phyloP scores from a whole-genome alignment of 1,284 basidiomycete species.

The Schizophyllum amplum region DNA sequence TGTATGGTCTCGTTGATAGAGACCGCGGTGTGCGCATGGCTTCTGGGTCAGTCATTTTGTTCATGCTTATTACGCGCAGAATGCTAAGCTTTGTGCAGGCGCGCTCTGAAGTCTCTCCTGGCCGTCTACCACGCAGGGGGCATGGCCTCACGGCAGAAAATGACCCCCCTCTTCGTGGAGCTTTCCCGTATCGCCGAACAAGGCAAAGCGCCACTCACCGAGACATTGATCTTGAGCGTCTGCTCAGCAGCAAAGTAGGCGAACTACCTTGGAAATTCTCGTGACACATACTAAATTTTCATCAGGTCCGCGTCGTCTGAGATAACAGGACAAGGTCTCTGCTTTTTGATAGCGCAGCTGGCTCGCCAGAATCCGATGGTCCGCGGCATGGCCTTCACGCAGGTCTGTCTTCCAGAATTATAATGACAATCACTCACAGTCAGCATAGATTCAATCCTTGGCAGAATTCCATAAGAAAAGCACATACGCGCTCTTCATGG shows the following conservation, averaged over 20 bases:
- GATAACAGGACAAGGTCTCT: constrained; percentile 53
- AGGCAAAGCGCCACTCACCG: constrained; percentile 38
- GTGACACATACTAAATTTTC: constrained; percentile 1
- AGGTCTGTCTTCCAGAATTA: constrained; percentile 33
- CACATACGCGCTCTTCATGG: constrained; percentile 63
- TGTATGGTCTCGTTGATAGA: constrained; percentile 40
- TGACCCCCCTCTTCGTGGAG: constrained; percentile 37
- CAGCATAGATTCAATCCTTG: constrained; percentile 57
- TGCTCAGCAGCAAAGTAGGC: constrained; percentile 43
- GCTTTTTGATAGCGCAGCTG: constrained; percentile 61
- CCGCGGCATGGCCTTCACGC: constrained; percentile 60
- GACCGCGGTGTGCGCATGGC: constrained; percentile 54
- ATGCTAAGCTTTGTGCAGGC: constrained; percentile 24
- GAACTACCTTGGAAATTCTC: background rate
- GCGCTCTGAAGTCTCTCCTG: constrained; percentile 40
- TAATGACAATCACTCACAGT: too few relatives aligned
- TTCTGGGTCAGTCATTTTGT: constrained; percentile 49
- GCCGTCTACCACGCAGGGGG: constrained; percentile 25
- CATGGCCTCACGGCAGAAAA: constrained; percentile 21
- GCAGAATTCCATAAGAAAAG: too few relatives aligned
- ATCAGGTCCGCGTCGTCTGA: constrained; percentile 42
- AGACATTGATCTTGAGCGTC: constrained; percentile 53
- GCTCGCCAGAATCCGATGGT: constrained; percentile 61
- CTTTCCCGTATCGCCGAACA: constrained; percentile 41
- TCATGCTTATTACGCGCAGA: background rate